Conservation (phyloP, 352 stramenopile species). For the Pilasporangium apinafurcum region DNA sequence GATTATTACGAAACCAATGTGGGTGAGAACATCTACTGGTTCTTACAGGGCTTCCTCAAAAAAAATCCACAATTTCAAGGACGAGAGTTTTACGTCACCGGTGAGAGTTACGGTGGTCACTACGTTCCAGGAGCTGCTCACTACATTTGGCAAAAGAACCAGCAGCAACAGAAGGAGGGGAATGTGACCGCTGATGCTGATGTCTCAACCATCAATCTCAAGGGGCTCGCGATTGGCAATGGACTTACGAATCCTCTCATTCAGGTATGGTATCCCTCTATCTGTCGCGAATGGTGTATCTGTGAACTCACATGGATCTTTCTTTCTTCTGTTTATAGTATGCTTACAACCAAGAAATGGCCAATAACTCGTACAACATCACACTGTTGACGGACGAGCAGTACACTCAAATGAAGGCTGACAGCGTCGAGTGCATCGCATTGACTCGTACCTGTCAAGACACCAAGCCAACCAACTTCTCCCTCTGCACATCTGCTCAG, state of each 20-base stretch:
- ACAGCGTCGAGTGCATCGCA: conserved; percentile 29
- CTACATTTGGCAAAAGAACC: conserved; percentile 19
- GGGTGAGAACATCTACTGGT: conserved; percentile 29
- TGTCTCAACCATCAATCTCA: conserved; percentile 25
- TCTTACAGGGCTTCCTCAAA: conserved; percentile 25
- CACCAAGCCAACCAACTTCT: conserved; percentile 7
- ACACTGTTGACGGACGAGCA: conserved; percentile 19
- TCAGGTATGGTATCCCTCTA: conserved; percentile 7
- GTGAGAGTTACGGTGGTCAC: conserved; percentile 33
- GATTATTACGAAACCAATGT: conserved; percentile 30
- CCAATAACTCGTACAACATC: conserved; percentile 49
- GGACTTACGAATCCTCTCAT: conserved; percentile 22
- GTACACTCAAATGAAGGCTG: conserved; percentile 23
- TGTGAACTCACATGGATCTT: neutral
- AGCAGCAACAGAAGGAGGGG: conserved; percentile 1
- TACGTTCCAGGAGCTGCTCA: conserved; percentile 29
- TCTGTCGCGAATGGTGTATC: no score
- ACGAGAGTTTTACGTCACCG: conserved; percentile 21
- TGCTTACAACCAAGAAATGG: conserved; percentile 42
- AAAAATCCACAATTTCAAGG: conserved; percentile 25
- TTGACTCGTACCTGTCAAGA: conserved; percentile 25
- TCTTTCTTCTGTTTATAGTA: conserved; percentile 10
- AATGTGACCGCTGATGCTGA: neutral
- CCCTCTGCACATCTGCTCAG: conserved; percentile 19
- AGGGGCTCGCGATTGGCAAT: conserved; percentile 36